phyloP scores from a whole-genome alignment of 2,329 filamentous ascomycete genomes.

The Talaromyces piceae region DNA sequence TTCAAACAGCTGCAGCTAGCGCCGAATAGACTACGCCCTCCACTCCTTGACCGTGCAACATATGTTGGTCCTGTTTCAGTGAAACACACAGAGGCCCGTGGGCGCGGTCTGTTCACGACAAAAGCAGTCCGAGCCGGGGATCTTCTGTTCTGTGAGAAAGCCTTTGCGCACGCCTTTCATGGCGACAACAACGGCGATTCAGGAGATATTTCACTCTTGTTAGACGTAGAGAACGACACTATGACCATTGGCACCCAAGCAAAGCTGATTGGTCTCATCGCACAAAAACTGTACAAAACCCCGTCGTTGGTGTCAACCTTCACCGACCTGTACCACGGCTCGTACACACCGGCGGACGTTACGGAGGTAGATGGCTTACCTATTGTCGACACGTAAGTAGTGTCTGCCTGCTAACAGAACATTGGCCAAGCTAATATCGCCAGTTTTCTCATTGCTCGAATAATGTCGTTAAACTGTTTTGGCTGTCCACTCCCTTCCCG shows the following conservation, averaged over 20 bases:
- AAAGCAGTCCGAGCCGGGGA: constrained; percentile 39
- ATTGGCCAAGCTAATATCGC: constrained; percentile 24
- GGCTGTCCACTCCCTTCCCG: constrained; percentile 24
- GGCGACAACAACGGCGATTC: constrained; percentile 17
- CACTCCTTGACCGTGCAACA: constrained; percentile 41
- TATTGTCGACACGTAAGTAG: background rate
- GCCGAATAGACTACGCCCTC: constrained; percentile 22
- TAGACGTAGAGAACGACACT: constrained; percentile 30
- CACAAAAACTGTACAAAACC: constrained; percentile 42
- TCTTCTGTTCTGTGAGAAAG: constrained; percentile 37
- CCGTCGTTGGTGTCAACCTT: constrained; percentile 28
- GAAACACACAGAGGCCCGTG: constrained; percentile 31
- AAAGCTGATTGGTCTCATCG: constrained; percentile 33
- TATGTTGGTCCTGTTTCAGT: constrained; percentile 35
- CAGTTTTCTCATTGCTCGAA: constrained; percentile 42
- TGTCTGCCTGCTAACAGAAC: background rate
- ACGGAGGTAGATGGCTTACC: background rate
- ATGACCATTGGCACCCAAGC: constrained; percentile 33
- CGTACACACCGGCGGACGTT: constrained; percentile 27
- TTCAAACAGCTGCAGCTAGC: constrained; percentile 13
- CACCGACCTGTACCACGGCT: constrained; percentile 34
- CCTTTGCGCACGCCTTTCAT: constrained; percentile 20
- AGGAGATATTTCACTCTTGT: background rate
- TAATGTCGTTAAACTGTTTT: constrained; percentile 40
- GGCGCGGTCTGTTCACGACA: constrained; percentile 39